Evolutionary conservation across 2,329 filamentous ascomycete species (phyloP).

Genomic region (Ascochyta clinopodiicola): DNA sequence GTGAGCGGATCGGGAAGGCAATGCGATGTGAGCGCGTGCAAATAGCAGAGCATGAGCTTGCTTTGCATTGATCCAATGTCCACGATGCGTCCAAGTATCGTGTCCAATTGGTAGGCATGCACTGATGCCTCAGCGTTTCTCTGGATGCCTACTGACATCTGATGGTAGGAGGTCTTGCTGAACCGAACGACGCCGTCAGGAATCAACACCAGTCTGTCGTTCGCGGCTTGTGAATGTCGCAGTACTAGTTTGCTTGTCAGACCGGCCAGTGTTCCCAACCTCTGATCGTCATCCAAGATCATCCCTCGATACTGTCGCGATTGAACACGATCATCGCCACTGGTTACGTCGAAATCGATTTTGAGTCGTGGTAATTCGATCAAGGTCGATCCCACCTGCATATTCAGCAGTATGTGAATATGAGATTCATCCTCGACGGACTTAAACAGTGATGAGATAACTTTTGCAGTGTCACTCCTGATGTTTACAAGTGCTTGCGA

Average conservation of each 20-base stretch:
- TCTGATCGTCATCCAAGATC: slow-evolving; percentile 34
- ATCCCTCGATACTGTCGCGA: slow-evolving; percentile 38
- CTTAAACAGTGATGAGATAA: slow-evolving; percentile 21
- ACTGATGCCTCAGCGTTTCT: slow-evolving; percentile 27
- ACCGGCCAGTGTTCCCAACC: slow-evolving; percentile 32
- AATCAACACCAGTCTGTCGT: slow-evolving; percentile 50
- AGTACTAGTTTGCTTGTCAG: slow-evolving; percentile 32
- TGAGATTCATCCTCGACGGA: slow-evolving; percentile 24
- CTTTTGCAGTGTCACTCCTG: slow-evolving; percentile 13
- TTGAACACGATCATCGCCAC: slow-evolving; percentile 12
- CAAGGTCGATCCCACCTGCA: neutral
- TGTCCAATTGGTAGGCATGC: slow-evolving; percentile 60
- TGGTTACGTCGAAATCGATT: slow-evolving; percentile 18
- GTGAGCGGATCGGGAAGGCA: slow-evolving; percentile 60
- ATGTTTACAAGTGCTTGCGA: slow-evolving; percentile 12
- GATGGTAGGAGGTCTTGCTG: neutral
- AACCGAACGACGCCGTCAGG: slow-evolving; percentile 21
- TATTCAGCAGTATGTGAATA: slow-evolving; percentile 27
- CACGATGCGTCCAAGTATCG: slow-evolving; percentile 56
- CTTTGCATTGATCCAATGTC: slow-evolving; percentile 60
- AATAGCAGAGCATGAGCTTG: slow-evolving; percentile 58
- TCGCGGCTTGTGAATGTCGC: slow-evolving; percentile 14
- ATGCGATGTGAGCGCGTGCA: slow-evolving; percentile 63
- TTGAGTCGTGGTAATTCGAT: slow-evolving; percentile 27
- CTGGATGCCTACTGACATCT: slow-evolving; percentile 21